A percentile compares a stretch with the other conserved stretches of the same genome.
Conservation (phyloP, 2,329 filamentous ascomycete species). For the Tolypocladium guangdongense region DNA sequence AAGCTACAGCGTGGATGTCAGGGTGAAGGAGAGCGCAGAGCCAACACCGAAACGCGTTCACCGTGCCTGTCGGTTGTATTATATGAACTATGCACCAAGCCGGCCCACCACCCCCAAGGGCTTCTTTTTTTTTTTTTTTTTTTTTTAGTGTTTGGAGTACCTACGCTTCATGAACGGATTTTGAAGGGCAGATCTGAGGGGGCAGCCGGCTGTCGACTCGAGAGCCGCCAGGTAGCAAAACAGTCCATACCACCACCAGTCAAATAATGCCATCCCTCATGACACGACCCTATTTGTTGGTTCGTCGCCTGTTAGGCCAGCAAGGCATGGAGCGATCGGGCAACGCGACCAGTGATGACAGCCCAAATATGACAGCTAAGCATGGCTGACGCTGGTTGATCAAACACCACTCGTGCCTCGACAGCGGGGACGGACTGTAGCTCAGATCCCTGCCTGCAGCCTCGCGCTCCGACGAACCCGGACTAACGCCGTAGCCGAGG, state of each 20-base stretch:
- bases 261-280: not conserved
- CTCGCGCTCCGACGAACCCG: not conserved
- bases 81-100: not conserved
- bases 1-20: conserved; percentile 81
- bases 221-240: not conserved
- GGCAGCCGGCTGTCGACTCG: not conserved
- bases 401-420: not conserved
- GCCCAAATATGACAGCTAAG: not conserved
- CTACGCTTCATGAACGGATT: not conserved
- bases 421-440: not conserved
- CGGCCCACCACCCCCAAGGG: not conserved
- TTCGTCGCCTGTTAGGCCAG: not conserved
- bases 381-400: not conserved
- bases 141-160: not conserved
- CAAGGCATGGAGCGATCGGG: not conserved
- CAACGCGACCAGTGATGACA: not conserved
- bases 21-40: conserved; percentile 33
- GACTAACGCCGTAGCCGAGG: not conserved
- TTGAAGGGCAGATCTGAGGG: not conserved
- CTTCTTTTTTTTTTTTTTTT: no score
- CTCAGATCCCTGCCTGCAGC: not conserved
- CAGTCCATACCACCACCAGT: not conserved
- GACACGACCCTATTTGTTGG: not conserved
- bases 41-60: not conserved
- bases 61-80: not conserved